Evolutionary conservation across 169 alveolate species (phyloP), one percentile per base, ranked within the genome.

Genomic region (Plasmodium fragile): DNA sequence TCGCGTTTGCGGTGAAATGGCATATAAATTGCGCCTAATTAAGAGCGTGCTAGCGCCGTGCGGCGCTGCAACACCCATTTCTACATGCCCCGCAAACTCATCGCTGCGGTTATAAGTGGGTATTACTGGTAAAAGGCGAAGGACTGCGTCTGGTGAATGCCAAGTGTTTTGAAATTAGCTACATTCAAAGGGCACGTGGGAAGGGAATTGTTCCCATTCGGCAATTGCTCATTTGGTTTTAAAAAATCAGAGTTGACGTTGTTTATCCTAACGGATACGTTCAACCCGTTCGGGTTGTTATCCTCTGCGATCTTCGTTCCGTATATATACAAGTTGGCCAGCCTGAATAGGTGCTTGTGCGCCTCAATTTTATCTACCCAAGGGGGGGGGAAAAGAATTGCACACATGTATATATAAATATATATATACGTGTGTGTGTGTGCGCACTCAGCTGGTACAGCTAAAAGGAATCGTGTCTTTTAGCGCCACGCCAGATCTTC

Each of bases 121-220:
- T 84, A 73, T 73, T 84, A 84, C 93, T 84, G 93, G 65, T 84
- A 84, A 32, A 84, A 75, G 39, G 53, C 82, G 22, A 84, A 52
- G 49, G 85, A 49, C 69, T 84, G 93, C 22, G 93, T 28, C 80
- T 70, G 79, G 36, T 73, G 84, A 13, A 84, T 52, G 78, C 16
- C 75, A 25, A 53, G 16, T 1, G 72, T 34, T 84, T 43, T 49
- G 13, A 84, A 25, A 32, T 84, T 77, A 32, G 34, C 55, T 11
- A 84, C 70, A 75, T 84, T 84, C 55, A 84, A 84, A 32, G 93
- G 93, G 49, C 93, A 84, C 39, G 82, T 34, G 16, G 69, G 55
- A 32, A 28, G 10, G 30, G 93, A 41, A 73, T 84, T 84, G 13
- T 28, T 34, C 30, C 69, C 93, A 73, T 72, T 84, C n/a, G 72